Evolutionary conservation across 1,139 yeast genomes (phyloP).

Genomic region (Yamadazyma trypodendri): DNA sequence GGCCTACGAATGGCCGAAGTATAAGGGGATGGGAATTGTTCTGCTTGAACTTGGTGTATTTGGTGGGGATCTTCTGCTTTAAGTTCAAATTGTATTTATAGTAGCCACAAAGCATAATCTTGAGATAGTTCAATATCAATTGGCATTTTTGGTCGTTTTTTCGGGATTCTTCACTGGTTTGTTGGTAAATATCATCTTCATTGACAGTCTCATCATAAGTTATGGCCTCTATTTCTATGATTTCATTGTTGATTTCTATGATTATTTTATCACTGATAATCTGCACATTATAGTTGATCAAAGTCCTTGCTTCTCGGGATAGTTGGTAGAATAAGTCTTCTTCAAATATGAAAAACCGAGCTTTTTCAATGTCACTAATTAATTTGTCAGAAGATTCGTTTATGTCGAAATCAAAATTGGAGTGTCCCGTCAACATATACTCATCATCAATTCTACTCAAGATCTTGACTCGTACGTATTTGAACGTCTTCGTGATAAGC

Average conservation of each 20-base stretch:
- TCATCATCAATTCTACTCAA: slow-evolving; percentile 55
- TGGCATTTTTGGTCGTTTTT: slow-evolving; percentile 49
- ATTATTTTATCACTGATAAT: slow-evolving; percentile 66
- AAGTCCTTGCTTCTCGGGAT: slow-evolving; percentile 68
- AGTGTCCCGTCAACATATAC: slow-evolving; percentile 49
- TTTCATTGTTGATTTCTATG: slow-evolving; percentile 64
- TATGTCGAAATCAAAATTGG: slow-evolving; percentile 25
- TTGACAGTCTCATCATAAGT: slow-evolving; percentile 42
- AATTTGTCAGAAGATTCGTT: slow-evolving; percentile 38
- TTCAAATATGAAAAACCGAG: slow-evolving; percentile 76
- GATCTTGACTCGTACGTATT: slow-evolving; percentile 53
- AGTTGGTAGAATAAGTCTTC: slow-evolving; percentile 76
- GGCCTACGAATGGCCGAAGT: slow-evolving; percentile 67
- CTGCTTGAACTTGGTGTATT: slow-evolving; percentile 53
- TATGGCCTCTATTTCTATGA: slow-evolving; percentile 68
- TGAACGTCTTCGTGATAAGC: slow-evolving; percentile 29
- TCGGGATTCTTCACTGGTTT: slow-evolving; percentile 30
- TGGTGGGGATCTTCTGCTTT: slow-evolving; percentile 47
- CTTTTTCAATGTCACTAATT: slow-evolving; percentile 54
- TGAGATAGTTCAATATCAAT: slow-evolving; percentile 50
- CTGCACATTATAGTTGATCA: slow-evolving; percentile 72
- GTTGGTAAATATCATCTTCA: slow-evolving; percentile 40
- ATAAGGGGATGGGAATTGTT: slow-evolving; percentile 49
- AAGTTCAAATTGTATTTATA: slow-evolving; percentile 51
- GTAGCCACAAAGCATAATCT: slow-evolving; percentile 60